A percentile compares a stretch with the other conserved stretches of the same genome.
Conservation (phyloP, 768 basidiomycete species). For the Termitomyces sp. region DNA sequence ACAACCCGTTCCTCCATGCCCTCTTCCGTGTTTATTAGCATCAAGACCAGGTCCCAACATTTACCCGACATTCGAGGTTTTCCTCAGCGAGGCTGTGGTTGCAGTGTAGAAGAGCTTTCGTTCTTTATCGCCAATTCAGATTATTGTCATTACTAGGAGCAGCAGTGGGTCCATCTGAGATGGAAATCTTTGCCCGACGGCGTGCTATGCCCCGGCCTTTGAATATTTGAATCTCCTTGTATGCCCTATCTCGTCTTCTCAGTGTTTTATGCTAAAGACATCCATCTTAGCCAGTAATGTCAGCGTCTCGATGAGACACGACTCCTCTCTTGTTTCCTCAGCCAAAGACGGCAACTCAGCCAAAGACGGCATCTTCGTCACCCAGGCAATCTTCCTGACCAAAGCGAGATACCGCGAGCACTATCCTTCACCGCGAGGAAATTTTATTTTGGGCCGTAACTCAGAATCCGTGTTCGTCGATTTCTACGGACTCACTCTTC, state of each 20-base stretch:
- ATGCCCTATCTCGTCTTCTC: no score
- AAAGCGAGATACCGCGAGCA: slow-evolving; percentile 3
- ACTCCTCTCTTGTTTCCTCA: slow-evolving; percentile 6
- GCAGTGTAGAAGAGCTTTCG: slow-evolving; percentile 60
- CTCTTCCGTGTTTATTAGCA: slow-evolving; percentile 58
- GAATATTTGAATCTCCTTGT: no score
- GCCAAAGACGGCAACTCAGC: no score
- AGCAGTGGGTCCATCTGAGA: no score
- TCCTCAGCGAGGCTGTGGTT: slow-evolving; percentile 53
- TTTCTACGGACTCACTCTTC: slow-evolving; percentile 19
- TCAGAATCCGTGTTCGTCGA: slow-evolving; percentile 28
- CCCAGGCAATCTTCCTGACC: not conserved
- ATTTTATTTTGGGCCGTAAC: slow-evolving; percentile 25
- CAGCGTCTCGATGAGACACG: not conserved
- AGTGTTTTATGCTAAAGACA: no score
- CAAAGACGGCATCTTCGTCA: no score
- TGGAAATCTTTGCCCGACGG: slow-evolving; percentile 36
- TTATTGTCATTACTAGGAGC: no score
- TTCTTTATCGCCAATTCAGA: no score
- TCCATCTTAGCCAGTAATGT: no score
- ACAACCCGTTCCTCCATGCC: slow-evolving; percentile 30
- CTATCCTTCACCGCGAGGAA: slow-evolving; percentile 27
- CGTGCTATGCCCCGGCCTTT: slow-evolving; percentile 42
- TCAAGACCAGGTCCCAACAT: slow-evolving; percentile 38
- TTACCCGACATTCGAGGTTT: slow-evolving; percentile 50